Conservation (phyloP, 2,329 filamentous ascomycete genomes). For the Tolypocladium pustulatum region DNA sequence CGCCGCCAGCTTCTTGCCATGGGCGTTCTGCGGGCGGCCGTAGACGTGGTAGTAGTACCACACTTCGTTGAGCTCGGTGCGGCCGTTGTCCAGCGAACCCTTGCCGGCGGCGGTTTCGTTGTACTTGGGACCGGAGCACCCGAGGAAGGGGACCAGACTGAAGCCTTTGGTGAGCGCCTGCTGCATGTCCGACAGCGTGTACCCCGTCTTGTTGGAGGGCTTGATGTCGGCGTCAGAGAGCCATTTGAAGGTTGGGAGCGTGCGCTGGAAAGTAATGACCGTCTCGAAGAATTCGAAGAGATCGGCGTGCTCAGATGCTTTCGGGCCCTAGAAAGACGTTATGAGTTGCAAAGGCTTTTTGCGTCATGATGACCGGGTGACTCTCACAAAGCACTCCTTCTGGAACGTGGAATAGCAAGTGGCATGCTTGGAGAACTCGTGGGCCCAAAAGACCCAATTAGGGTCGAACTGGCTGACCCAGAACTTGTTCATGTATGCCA, state of each 20-base stretch:
- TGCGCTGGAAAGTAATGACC: conserved; percentile 43
- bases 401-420: conserved; percentile 60
- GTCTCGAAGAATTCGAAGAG: conserved; percentile 56
- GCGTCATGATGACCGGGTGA: neutral
- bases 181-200: conserved; percentile 43
- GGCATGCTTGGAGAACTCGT: conserved; percentile 59
- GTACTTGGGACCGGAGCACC: conserved; percentile 48
- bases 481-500: conserved; percentile 54
- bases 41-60: conserved; percentile 58
- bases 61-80: conserved; percentile 48
- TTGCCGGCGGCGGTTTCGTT: conserved; percentile 49
- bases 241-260: conserved; percentile 51
- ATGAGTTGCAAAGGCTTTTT: no score
- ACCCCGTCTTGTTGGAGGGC: conserved; percentile 48
- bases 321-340: conserved; percentile 27
- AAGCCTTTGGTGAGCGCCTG: conserved; percentile 35
- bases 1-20: conserved; percentile 31
- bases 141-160: conserved; percentile 48
- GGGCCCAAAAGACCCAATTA: conserved; percentile 53
- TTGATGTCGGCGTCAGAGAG: conserved; percentile 41
- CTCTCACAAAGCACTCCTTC: conserved; percentile 43
- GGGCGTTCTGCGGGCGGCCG: conserved; percentile 43
- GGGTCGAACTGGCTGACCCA: conserved; percentile 49
- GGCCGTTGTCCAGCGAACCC: conserved; percentile 42
- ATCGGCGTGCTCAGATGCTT: conserved; percentile 44